Percentiles rank a stretch among this genome's conserved stretches.
Evolutionary conservation across 768 basidiomycete species (phyloP).

Genomic region (Russula emetica): DNA sequence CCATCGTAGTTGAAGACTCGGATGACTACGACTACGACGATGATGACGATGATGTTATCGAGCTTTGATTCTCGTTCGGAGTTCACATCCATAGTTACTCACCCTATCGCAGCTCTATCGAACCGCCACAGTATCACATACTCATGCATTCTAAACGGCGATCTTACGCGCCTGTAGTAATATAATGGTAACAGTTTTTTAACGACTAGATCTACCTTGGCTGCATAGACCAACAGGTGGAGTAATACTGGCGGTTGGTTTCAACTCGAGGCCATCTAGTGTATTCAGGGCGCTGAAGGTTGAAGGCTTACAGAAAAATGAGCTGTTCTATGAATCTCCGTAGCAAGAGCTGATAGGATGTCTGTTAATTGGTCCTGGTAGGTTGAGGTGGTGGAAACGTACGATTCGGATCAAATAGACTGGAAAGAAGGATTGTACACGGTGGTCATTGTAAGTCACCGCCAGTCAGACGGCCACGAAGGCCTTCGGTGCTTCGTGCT

Average conservation of each 20-base stretch:
- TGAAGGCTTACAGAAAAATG: neutral
- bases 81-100: neutral
- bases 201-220: neutral
- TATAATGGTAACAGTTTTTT: neutral
- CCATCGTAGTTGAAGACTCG: slow-evolving; percentile 8
- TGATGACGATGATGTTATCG: slow-evolving; percentile 2
- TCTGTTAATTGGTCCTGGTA: no score
- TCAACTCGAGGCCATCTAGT: neutral
- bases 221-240: neutral
- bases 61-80: neutral
- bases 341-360: no score
- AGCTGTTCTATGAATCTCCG: neutral
- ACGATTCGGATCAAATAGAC: no score
- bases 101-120: neutral
- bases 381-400: no score
- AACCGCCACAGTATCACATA: neutral
- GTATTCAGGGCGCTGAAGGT: neutral
- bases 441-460: no score
- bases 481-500: no score
- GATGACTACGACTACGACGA: neutral
- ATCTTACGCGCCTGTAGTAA: neutral
- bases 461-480: no score
- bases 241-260: neutral
- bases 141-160: neutral
- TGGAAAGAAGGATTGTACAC: no score